Percentiles rank a stretch among this genome's conserved stretches.
phyloP scores from a whole-genome alignment of 805 yeast genomes.

The Gaillardinia entomophila region DNA sequence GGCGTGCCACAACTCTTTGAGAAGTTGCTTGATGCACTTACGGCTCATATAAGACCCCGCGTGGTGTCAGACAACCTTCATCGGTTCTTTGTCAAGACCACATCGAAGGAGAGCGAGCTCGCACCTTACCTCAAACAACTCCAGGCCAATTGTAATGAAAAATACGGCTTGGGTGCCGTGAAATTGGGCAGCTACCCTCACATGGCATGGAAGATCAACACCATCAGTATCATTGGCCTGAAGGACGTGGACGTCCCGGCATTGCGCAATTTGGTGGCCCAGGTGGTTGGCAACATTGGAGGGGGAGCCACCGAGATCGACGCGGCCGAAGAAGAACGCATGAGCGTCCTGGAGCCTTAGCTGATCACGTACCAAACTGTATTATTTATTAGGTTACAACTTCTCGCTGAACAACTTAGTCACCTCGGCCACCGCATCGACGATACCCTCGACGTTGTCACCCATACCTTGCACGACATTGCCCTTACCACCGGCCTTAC shows the following conservation, averaged over 20 bases:
- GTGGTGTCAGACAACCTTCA: constrained; percentile 14
- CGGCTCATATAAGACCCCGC: constrained; percentile 26
- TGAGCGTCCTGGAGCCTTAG: constrained; percentile 23
- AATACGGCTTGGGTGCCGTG: constrained; percentile 29
- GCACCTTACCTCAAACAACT: constrained; percentile 56
- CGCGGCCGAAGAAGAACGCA: constrained; percentile 49
- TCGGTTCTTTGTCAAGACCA: constrained; percentile 60
- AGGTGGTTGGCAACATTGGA: constrained; percentile 39
- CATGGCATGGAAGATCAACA: constrained; percentile 53
- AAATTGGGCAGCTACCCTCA: constrained; percentile 89
- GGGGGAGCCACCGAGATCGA: constrained; percentile 53
- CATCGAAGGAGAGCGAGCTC: constrained; percentile 55
- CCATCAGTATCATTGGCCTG: constrained; percentile 71
- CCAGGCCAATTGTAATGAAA: constrained; percentile 36
- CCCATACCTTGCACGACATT: constrained; percentile 97
- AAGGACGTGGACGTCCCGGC: constrained; percentile 17
- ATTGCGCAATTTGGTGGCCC: constrained; percentile 41
- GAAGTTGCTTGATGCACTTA: constrained; percentile 42
- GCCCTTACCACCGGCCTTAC: constrained; percentile 98
- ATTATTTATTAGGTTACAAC: too few species aligned
- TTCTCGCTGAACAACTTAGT: constrained; percentile 56
- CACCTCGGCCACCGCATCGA: constrained; percentile 69
- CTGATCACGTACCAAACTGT: too few species aligned
- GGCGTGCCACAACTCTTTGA: constrained; percentile 78
- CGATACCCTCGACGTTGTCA: constrained; percentile 63